Conservation (phyloP, 169 alveolate genomes). For the Cystoisospora suis region DNA sequence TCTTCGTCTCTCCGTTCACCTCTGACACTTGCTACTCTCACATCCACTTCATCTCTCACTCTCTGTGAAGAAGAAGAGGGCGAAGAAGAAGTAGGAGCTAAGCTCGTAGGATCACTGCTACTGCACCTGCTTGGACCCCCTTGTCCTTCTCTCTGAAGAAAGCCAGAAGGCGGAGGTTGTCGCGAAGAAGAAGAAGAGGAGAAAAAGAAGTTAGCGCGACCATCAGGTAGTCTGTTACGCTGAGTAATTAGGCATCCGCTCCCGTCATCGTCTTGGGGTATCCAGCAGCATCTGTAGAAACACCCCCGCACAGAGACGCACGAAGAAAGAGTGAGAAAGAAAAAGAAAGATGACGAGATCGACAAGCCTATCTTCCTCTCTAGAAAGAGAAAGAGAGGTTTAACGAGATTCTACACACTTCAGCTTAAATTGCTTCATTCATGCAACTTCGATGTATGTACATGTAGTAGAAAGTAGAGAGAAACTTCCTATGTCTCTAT, state of each 20-base stretch:
- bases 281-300: neutral
- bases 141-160: neutral
- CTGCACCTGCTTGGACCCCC: neutral
- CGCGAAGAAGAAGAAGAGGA: neutral
- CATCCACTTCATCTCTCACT: no score
- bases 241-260: neutral
- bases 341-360: neutral
- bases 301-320: neutral
- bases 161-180: neutral
- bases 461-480: neutral
- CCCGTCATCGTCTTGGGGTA: slow-evolving; percentile 14
- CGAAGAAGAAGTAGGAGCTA: neutral
- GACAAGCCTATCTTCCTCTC: neutral
- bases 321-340: neutral
- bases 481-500: no score
- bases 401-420: no score
- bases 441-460: neutral
- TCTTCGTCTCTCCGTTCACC: neutral
- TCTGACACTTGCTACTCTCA: no score
- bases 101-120: no score
- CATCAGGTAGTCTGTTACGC: neutral
- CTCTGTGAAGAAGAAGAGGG: neutral
- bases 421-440: no score
- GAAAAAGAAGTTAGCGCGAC: neutral
- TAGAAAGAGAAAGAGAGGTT: no score